These are phyloP conservation scores for Alternaria atra DNA, from an alignment of 2,329 filamentous ascomycete genomes.

Conservation along the genomic window DNA sequence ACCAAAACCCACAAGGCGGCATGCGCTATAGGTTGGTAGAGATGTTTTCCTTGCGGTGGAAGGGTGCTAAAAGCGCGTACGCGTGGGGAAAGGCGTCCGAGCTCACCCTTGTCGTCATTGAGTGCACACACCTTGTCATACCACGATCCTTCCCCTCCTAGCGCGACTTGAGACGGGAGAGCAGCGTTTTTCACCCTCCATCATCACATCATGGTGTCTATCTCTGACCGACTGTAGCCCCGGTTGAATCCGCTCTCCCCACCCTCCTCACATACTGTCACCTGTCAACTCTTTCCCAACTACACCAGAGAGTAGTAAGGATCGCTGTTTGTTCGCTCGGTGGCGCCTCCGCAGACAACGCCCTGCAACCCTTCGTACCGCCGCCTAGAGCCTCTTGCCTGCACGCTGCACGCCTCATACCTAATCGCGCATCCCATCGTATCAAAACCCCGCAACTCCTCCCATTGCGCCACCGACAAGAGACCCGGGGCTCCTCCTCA, in stretches of 20 bases:
- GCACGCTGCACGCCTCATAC: constrained; percentile 4
- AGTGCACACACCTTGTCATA: constrained; percentile 7
- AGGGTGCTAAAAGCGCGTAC: not conserved
- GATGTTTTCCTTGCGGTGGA: constrained; percentile 28
- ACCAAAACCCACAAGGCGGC: not conserved
- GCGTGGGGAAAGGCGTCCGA: constrained; percentile 3
- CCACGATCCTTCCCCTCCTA: constrained; percentile 10
- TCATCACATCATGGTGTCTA: constrained; percentile 1
- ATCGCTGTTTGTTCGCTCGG: constrained; percentile 1
- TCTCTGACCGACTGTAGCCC: constrained; percentile 5
- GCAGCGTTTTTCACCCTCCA: constrained; percentile 10
- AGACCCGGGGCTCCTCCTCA: not conserved
- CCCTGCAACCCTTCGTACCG: constrained; percentile 6
- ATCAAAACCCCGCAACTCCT: constrained; percentile 13
- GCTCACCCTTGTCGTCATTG: constrained; percentile 26
- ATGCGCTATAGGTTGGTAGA: constrained; percentile 20
- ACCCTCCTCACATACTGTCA: not conserved
- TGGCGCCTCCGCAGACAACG: constrained; percentile 4
- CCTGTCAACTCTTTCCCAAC: not conserved
- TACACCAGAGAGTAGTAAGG: too few relatives aligned
- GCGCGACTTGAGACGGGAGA: constrained; percentile 6
- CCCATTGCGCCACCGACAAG: constrained; percentile 13
- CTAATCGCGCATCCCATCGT: constrained; percentile 1
- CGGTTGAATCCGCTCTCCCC: constrained; percentile 3
- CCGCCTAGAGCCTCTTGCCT: constrained; percentile 5